Percentiles rank a stretch among this genome's conserved stretches.
Conservation (phyloP, 2,329 filamentous ascomycete genomes). For the Endothia cerciana region DNA sequence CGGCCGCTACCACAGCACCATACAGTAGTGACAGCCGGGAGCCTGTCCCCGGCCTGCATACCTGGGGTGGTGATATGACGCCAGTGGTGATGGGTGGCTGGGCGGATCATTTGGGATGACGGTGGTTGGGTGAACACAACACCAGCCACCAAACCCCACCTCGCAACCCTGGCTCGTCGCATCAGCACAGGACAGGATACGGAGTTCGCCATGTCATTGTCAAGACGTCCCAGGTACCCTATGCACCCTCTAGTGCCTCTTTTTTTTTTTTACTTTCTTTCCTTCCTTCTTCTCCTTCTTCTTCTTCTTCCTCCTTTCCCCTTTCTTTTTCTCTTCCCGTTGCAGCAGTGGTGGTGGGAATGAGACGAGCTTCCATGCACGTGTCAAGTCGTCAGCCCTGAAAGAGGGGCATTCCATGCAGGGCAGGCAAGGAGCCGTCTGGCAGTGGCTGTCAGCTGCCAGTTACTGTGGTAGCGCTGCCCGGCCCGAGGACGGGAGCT, state of each 20-base stretch:
- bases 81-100: too few relatives aligned
- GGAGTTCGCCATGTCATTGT: too few relatives aligned
- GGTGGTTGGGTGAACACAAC: constrained; percentile 27
- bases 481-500: constrained; percentile 13
- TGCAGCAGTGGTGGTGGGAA: too few relatives aligned
- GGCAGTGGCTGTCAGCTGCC: not conserved
- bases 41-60: constrained; percentile 14
- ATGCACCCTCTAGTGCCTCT: not conserved
- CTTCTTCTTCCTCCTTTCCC: too few relatives aligned
- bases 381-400: not conserved
- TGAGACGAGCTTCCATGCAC: not conserved
- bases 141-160: constrained; percentile 28
- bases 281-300: too few relatives aligned
- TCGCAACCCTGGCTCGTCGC: not conserved
- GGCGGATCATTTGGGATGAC: constrained; percentile 18
- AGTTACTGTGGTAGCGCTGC: not conserved
- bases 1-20: constrained; percentile 11
- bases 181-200: not conserved
- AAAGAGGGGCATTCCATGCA: not conserved
- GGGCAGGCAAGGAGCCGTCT: not conserved
- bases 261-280: too few relatives aligned
- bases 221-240: not conserved
- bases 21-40: constrained; percentile 5
- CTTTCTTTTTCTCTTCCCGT: too few relatives aligned
- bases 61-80: too few relatives aligned